Percentiles rank a stretch among this genome's conserved stretches.
Evolutionary conservation across 768 basidiomycete genomes (phyloP).

Genomic region (Macrocybe gigantea): DNA sequence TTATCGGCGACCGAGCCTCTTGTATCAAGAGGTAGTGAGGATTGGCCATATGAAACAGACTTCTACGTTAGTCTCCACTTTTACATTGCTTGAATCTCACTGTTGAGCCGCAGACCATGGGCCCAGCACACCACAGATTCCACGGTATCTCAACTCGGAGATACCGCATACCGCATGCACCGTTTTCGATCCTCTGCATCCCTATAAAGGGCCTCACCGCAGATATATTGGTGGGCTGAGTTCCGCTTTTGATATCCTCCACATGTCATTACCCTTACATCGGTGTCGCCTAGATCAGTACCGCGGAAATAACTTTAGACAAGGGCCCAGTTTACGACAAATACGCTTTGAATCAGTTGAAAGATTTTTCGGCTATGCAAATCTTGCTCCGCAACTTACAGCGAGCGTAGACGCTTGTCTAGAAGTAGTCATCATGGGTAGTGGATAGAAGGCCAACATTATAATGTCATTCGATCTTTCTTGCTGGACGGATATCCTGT

Average conservation of each 20-base stretch:
- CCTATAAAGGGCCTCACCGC: conserved; percentile 82
- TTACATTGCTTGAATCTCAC: not conserved
- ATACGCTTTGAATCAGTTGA: conserved; percentile 49
- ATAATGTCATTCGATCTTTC: not conserved
- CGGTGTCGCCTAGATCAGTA: conserved; percentile 42
- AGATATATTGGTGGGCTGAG: conserved; percentile 62
- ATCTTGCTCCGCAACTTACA: not conserved
- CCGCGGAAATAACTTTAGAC: conserved; percentile 63
- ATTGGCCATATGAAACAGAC: conserved; percentile 79
- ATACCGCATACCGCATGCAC: conserved; percentile 70
- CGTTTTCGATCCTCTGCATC: conserved; percentile 75
- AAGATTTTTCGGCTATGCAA: conserved; percentile 17
- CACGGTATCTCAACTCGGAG: conserved; percentile 37
- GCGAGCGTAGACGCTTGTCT: not conserved
- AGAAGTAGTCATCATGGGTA: not conserved
- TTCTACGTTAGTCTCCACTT: conserved; percentile 49
- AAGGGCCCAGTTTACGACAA: conserved; percentile 44
- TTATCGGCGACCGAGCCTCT: conserved; percentile 42
- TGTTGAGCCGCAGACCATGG: conserved; percentile 1
- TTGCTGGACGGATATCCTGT: not conserved
- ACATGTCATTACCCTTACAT: not conserved
- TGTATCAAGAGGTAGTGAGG: conserved; percentile 51
- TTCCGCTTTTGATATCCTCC: not conserved
- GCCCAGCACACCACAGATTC: conserved; percentile 54
- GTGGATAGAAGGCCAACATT: not conserved